Percentiles rank a stretch among this genome's conserved stretches.
phyloP scores from a whole-genome alignment of 2,329 filamentous ascomycete genomes.

The Mycocentrospora acerina region DNA sequence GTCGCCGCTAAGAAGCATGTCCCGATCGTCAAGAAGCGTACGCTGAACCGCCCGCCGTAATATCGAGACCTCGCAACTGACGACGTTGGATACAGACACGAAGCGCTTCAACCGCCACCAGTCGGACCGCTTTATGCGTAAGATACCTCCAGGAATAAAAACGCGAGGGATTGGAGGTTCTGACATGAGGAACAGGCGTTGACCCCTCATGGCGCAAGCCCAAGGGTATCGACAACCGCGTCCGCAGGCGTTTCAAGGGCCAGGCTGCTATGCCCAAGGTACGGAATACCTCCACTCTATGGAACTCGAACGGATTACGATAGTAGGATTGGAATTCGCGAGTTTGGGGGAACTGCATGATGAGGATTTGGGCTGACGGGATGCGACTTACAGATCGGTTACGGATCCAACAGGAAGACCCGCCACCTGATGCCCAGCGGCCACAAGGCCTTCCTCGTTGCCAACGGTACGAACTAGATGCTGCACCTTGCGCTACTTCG shows the following conservation, averaged over 20 bases:
- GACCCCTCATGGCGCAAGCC: conserved; percentile 95
- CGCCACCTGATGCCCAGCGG: conserved; percentile 98
- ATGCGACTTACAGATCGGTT: conserved; percentile 74
- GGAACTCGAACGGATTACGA: conserved; percentile 1
- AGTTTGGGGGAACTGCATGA: conserved; percentile 1
- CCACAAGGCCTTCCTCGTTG: conserved; percentile 99
- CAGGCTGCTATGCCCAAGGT: conserved; percentile 97
- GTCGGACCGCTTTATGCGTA: conserved; percentile 91
- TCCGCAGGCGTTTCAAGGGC: conserved; percentile 96
- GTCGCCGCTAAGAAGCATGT: conserved; percentile 99
- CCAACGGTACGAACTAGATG: conserved; percentile 62
- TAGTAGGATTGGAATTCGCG: neutral
- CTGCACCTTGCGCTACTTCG: neutral
- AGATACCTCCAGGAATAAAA: conserved; percentile 19
- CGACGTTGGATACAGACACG: conserved; percentile 63
- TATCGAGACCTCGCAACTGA: conserved; percentile 36
- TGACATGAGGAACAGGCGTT: conserved; percentile 55
- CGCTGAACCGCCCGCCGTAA: conserved; percentile 49
- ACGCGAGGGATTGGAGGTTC: conserved; percentile 13
- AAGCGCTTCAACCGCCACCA: conserved; percentile 97
- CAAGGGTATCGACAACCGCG: conserved; percentile 99
- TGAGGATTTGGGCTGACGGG: conserved; percentile 30
- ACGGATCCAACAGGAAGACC: conserved; percentile 99
- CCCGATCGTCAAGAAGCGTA: conserved; percentile 99
- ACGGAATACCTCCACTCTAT: conserved; percentile 48